phyloP scores from a whole-genome alignment of 768 basidiomycete species.

The Artomyces pyxidatus region DNA sequence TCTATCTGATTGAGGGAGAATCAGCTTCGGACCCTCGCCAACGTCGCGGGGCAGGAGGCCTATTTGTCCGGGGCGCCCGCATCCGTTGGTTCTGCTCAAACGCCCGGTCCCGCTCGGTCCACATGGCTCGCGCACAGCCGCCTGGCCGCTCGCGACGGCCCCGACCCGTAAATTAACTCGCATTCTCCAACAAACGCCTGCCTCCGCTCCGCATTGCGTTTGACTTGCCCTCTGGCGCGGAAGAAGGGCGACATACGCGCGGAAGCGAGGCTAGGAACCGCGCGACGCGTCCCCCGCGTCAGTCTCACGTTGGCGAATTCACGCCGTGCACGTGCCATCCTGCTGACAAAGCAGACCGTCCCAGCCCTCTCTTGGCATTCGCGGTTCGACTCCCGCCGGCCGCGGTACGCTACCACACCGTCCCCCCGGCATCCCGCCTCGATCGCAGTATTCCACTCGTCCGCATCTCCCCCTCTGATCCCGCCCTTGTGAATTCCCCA shows the following conservation, averaged over 20 bases:
- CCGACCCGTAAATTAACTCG: background rate
- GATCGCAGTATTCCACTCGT: too few species aligned
- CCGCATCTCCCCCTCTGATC: too few species aligned
- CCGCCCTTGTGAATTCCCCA: too few species aligned
- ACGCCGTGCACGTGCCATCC: background rate
- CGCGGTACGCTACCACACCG: too few species aligned
- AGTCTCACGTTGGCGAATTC: background rate
- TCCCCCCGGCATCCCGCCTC: too few species aligned
- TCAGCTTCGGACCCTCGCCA: background rate
- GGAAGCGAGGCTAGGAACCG: background rate
- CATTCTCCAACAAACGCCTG: background rate
- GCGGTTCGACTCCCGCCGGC: too few species aligned
- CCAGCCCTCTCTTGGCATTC: too few species aligned
- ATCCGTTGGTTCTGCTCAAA: too few species aligned
- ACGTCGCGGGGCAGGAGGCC: background rate
- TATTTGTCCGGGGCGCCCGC: background rate
- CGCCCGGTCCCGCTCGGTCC: too few species aligned
- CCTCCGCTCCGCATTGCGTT: background rate
- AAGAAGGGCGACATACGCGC: background rate
- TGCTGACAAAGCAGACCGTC: background rate
- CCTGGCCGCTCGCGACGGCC: background rate
- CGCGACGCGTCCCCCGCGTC: background rate
- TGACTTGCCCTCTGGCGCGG: background rate
- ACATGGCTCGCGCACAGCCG: too few species aligned
- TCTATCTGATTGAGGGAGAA: background rate